Evolutionary conservation across 306 rosid genomes (phyloP), one percentile per base, ranked within the genome.

Genomic region (Canavalia ensiformis): DNA sequence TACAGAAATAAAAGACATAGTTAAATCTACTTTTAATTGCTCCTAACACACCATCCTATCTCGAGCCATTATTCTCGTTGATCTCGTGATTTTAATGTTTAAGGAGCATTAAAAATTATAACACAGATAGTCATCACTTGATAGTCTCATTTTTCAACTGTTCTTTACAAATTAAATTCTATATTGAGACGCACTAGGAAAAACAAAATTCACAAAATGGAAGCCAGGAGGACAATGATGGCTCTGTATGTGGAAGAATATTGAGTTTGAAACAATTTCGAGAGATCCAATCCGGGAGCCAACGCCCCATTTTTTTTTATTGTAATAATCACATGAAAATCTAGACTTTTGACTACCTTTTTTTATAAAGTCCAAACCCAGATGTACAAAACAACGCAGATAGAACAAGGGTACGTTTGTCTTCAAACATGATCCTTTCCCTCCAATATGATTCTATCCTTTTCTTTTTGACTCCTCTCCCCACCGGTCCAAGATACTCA

Each of bases 401-500:
- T 62, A 45, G 72, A 71, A 74, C 55, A 78, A 49, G 70, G 80
- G 72, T 8, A 56, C 50, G 50, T 76, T 63, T 80, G 80, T 89
- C 85, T 78, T 70, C 79, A 25, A n/a, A 86, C 59, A 70, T 81
- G 13, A 56, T 46, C 45, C 84, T 59, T 81, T 86, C 85, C 83
- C 83, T 82, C 88, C 68, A 86, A 81, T 60, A 59, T 80, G 89
- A 77, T 81, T 68, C 68, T 75, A 62, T 84, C 80, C 52, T 59
- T 79, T 51, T 63, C 81, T 86, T 85, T 89, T 89, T 85, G 88
- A 90, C 93, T 51, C 79, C 41, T 83, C 30, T n/a, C 56, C 66
- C 57, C 50, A 80, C 46, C 29, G 81, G 94, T 93, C 92, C 97
- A 87, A 91, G 90, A 85, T 84, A 72, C 92, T 73, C 68, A 82